A percentile compares a stretch with the other conserved stretches of the same genome.
Evolutionary conservation across 345 rosid species (phyloP).

Genomic region (Linum trigynum): DNA sequence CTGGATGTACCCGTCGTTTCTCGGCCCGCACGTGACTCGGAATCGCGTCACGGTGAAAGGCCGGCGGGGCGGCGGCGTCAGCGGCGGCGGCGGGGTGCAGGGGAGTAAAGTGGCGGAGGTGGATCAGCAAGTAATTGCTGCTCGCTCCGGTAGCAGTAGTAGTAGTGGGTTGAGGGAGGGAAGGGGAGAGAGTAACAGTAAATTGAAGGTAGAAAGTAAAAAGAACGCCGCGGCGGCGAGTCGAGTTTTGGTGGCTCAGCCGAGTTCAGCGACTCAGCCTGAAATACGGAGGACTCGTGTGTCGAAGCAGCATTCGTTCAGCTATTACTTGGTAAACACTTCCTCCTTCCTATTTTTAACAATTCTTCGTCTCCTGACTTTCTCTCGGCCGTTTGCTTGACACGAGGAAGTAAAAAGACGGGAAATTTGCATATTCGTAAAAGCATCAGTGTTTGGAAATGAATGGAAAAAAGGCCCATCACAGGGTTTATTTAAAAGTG

Average conservation of each 20-base stretch:
- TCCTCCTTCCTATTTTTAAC: neutral
- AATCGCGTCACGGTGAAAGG: constrained; percentile 34
- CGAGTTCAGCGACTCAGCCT: constrained; percentile 23
- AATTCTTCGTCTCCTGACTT: neutral
- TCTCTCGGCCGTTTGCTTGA: neutral
- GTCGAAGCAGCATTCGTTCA: constrained; percentile 22
- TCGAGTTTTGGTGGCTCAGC: constrained; percentile 22
- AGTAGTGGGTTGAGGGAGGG: neutral
- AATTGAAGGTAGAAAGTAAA: constrained; percentile 12
- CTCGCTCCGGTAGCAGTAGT: neutral
- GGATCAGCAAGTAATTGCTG: constrained; percentile 17
- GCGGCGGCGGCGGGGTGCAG: constrained; percentile 7
- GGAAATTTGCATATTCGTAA: neutral
- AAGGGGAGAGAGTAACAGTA: constrained; percentile 15
- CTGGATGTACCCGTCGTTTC: constrained; percentile 55
- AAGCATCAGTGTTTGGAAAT: neutral
- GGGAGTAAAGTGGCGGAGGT: constrained; percentile 19
- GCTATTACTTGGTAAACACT: constrained; percentile 28
- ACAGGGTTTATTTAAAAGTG: neutral
- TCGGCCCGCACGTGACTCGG: constrained; percentile 42
- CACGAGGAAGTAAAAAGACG: neutral
- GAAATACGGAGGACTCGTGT: constrained; percentile 26
- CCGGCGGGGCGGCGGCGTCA: constrained; percentile 15
- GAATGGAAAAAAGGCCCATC: neutral
- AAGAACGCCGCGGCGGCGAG: constrained; percentile 14